A percentile compares a stretch with the other conserved stretches of the same genome.
Evolutionary conservation across 2,329 filamentous ascomycete genomes (phyloP).

Genomic region (Bipolaris bicolor): DNA sequence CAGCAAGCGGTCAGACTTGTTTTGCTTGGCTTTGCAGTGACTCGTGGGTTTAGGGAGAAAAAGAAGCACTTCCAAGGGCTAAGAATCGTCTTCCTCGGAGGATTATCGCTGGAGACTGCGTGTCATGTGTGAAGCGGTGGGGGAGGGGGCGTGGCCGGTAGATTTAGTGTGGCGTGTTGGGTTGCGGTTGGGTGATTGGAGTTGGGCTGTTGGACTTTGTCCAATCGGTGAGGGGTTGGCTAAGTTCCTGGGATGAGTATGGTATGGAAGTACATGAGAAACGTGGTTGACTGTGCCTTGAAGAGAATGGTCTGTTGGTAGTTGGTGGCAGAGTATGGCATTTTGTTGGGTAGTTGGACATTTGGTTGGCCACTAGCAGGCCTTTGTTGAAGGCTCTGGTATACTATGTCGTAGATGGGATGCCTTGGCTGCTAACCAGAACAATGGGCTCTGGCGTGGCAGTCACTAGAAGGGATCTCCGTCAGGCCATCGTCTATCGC

Average conservation of each 20-base stretch:
- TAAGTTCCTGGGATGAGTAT: no score
- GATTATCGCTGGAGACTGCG: conserved; percentile 1
- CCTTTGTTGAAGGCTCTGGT: no score
- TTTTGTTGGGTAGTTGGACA: neutral
- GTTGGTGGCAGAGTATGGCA: neutral
- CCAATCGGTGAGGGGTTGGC: no score
- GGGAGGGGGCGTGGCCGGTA: neutral
- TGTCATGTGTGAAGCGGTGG: neutral
- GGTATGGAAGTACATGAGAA: no score
- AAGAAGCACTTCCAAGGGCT: conserved; percentile 1
- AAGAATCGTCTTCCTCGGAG: conserved; percentile 5
- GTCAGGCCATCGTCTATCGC: conserved; percentile 4
- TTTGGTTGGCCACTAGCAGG: neutral
- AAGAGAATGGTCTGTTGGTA: neutral
- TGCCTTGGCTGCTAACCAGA: neutral
- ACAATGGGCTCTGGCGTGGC: conserved; percentile 7
- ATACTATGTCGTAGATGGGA: no score
- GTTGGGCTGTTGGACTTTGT: neutral
- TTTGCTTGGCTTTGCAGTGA: neutral
- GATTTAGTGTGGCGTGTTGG: neutral
- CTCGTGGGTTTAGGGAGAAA: conserved; percentile 6
- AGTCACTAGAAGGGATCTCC: conserved; percentile 3
- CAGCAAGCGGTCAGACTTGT: no score
- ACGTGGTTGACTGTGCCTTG: neutral
- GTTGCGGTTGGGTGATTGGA: neutral